Base-by-base conservation (phyloP, 768 basidiomycete genomes). In the Macrolepiota dolichaula region DNA sequence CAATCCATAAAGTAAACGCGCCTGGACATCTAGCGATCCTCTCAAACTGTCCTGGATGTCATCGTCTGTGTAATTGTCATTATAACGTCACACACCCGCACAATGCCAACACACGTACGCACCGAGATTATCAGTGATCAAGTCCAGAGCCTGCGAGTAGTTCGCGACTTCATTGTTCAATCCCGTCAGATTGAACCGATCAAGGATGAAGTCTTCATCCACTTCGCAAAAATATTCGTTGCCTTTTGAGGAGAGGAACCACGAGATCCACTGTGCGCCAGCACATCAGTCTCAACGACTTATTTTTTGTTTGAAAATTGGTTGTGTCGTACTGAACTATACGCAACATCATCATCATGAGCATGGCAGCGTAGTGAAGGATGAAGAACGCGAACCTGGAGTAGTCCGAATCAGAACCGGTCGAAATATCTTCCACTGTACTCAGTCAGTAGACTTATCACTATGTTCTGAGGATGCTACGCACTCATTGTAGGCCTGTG, bases 211-310 rank as follows among this genome's bases (percentile, higher is more conserved):
- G 75, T 98, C 96, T 70, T 98, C 97, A 72, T 98, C 97, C 63
- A 98, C 94, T 79, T 98, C 96, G 74, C 96, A 97, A 70, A 98
- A 98, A 79, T 99, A 99, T 78, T 99, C 97, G 72, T 99, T 98
- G 61, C 97, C 96, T 72, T 97, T 97, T 19, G 94, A 95, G 22
- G 93, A 92, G 4, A 98, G 79, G 70, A 98, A 97, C 95, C 95
- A 98, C 3, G 94, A 94, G 67, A 96, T 96, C 95, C 95, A 98
- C 93, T 96, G 65, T 24, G 47, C 35, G 53, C 19, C 7, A 44
- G 13, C 2, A 22, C 7, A 15, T 59, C 38, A 52, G 35, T 46
- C n/a, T 44, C 42, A 24, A 36, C 13, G 47, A 15, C 13, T 17
- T n/a, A n/a, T n/a, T 17, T 10, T 49, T 13, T 11, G 13, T 42